A percentile compares a stretch with the other conserved stretches of the same genome.
These are phyloP conservation scores for Stemphylium vesicarium DNA, from an alignment of 2,329 filamentous ascomycete species.

Conservation along the genomic window DNA sequence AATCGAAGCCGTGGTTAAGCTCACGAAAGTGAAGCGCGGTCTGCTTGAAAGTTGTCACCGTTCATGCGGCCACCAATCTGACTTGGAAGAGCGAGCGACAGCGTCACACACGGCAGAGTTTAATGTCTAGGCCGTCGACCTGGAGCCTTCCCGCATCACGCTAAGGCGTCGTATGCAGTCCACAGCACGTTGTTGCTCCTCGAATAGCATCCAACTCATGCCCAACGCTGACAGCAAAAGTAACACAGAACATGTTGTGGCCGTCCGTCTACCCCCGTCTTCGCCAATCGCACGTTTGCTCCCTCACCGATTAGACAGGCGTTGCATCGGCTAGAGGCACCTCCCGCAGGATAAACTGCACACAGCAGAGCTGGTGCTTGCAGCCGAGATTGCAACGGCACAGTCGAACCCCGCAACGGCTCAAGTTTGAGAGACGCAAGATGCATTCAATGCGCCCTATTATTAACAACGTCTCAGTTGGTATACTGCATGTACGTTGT, in stretches of 20 bases:
- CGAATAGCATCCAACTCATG: constrained; percentile 8
- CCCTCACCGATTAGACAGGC: constrained; percentile 15
- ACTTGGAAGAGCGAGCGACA: not conserved
- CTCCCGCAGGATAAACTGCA: constrained; percentile 15
- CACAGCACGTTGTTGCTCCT: constrained; percentile 3
- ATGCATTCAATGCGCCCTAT: constrained; percentile 3
- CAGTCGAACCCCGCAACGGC: not conserved
- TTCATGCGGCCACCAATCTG: too few species aligned
- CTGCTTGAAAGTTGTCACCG: too few species aligned
- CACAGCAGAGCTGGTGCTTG: not conserved
- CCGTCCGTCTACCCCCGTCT: constrained; percentile 1
- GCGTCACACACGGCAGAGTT: not conserved
- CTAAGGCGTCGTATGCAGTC: not conserved
- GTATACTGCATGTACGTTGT: constrained; percentile 6
- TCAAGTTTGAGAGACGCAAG: constrained; percentile 1
- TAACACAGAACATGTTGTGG: constrained; percentile 8
- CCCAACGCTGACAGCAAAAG: constrained; percentile 9
- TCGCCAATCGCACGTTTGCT: constrained; percentile 16
- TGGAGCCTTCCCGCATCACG: not conserved
- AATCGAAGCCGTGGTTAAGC: too few species aligned
- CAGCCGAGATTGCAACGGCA: constrained; percentile 11
- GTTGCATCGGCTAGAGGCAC: constrained; percentile 25
- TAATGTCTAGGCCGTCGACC: not conserved
- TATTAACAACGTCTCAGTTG: constrained; percentile 4
- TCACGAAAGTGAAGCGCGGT: too few species aligned